Conservation (phyloP, 345 rosid genomes). For the Cardamine resedifolia region DNA sequence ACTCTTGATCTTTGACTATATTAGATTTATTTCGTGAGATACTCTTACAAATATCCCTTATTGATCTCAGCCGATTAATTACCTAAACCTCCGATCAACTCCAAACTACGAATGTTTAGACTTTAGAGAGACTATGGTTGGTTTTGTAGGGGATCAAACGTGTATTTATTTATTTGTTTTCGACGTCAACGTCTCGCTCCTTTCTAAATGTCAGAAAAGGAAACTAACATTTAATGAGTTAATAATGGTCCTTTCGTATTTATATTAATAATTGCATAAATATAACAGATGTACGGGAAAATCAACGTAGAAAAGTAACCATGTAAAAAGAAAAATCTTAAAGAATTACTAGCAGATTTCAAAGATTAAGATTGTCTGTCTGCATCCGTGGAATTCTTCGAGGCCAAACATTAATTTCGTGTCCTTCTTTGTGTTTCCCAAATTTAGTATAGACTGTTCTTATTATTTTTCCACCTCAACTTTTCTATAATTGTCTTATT, state of each 20-base stretch:
- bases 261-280: background rate
- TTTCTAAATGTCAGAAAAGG: conserved; percentile 17
- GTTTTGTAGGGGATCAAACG: conserved; percentile 4
- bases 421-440: conserved; percentile 36
- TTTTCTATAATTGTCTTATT: background rate
- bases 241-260: background rate
- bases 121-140: background rate
- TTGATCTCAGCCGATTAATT: background rate
- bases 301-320: conserved; percentile 6
- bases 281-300: background rate
- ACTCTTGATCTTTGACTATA: background rate
- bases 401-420: conserved; percentile 37
- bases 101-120: background rate
- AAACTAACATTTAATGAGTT: background rate
- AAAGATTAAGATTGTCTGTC: conserved; percentile 27
- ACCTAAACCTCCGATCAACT: background rate
- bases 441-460: background rate
- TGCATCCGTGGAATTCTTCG: conserved; percentile 32
- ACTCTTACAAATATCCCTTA: background rate
- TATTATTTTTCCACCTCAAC: background rate
- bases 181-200: background rate
- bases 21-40: background rate
- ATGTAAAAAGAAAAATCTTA: background rate
- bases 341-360: background rate
- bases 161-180: background rate